Evolutionary conservation across 2,329 filamentous ascomycete species (phyloP), one percentile per base, ranked within the genome.

Genomic region (Trichoderma gracile): DNA sequence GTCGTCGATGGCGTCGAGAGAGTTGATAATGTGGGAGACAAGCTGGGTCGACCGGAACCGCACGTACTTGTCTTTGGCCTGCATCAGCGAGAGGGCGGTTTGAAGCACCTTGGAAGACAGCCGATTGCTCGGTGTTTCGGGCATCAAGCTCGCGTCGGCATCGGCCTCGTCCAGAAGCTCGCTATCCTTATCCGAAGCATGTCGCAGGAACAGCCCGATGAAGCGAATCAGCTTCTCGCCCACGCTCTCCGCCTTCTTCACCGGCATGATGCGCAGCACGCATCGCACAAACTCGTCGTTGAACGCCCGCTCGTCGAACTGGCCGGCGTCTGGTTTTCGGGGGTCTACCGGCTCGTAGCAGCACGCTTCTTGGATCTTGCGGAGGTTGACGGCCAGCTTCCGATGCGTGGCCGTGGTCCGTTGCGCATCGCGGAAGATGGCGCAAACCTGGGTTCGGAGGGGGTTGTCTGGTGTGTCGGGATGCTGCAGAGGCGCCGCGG

Each of bases 331-430:
- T 3, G 75, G 70, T 72, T 84, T 85, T 67, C 82, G 85, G 27
- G 78, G 78, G 67, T 77, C 81, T 40, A 78, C 81, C 19, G 81
- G 85, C 69, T 88, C 86, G 71, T 89, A 89, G 73, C 85, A 88
- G 78, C 92, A 97, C 43, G 89, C 83, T 74, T 97, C 94, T 72
- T 98, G 94, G 49, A 97, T 85, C 77, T 97, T 97, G 68, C 94
- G 88, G 66, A 99, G 80, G 56, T 88, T 93, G 66, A 97, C 90
- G 4, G 90, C 89, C 0, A 97, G 84, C 74, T 98, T 98, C 66
- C 94, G 84, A 75, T 99, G 95, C 2, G 91, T 91, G 1, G 93
- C 92, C 0, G 91, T 96, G 1, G 91, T 96, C 71, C 89, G 89
- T 76, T 99, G 95, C 40, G 94, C 93, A 75, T 93, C 90, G 68